A percentile compares a stretch with the other conserved stretches of the same genome.
Evolutionary conservation across 2,329 filamentous ascomycete species (phyloP).

Genomic region (Claviceps sp.): DNA sequence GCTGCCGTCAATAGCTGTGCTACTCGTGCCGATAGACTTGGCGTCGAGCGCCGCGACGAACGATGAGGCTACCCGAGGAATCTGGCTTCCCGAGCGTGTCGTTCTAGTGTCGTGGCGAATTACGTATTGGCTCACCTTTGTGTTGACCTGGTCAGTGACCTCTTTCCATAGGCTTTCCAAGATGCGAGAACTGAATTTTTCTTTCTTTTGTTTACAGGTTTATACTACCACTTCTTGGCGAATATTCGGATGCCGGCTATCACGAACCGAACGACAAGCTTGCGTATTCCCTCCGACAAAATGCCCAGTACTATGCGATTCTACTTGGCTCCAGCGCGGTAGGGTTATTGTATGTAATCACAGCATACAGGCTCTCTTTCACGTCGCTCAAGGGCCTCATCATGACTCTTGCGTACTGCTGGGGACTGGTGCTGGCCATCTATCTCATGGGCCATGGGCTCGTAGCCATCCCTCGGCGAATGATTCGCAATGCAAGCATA

Average conservation of each 20-base stretch:
- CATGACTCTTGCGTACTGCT: constrained; percentile 91
- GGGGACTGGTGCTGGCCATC: constrained; percentile 82
- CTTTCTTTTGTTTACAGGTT: constrained; percentile 39
- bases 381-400: constrained; percentile 67
- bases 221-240: constrained; percentile 82
- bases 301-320: constrained; percentile 78
- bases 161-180: neutral
- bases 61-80: constrained; percentile 58
- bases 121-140: constrained; percentile 93
- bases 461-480: constrained; percentile 71
- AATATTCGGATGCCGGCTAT: constrained; percentile 90
- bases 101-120: constrained; percentile 87
- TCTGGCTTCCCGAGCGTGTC: constrained; percentile 72
- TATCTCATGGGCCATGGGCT: constrained; percentile 97
- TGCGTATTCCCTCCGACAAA: constrained; percentile 72
- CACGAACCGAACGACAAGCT: constrained; percentile 71
- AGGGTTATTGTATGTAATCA: constrained; percentile 72
- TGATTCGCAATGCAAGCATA: constrained; percentile 70
- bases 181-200: neutral
- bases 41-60: constrained; percentile 69
- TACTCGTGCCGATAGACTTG: constrained; percentile 91
- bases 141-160: constrained; percentile 65
- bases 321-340: constrained; percentile 56
- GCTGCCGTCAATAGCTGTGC: constrained; percentile 77
- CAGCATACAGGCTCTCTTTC: constrained; percentile 61